phyloP scores from a whole-genome alignment of 148 eudicot species.

The Pharnaceum exiguum region DNA sequence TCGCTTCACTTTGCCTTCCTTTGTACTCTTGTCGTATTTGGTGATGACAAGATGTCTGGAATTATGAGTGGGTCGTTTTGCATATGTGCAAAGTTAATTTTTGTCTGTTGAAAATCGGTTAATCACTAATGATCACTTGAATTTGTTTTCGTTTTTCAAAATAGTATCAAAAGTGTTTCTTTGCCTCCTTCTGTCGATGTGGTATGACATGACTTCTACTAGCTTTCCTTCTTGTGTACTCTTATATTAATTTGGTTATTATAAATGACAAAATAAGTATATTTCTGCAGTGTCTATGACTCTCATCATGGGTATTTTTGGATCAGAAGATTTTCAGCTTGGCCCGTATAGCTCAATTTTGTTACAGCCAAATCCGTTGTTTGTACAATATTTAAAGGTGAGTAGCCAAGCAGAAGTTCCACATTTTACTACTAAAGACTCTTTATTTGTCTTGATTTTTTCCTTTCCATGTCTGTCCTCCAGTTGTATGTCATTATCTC shows the following conservation, averaged over 20 bases:
- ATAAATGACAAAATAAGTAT: slow-evolving; percentile 5
- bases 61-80: no score
- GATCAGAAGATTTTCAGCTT: slow-evolving; percentile 50
- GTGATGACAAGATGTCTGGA: no score
- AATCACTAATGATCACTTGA: no score
- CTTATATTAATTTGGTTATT: neutral
- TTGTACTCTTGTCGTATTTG: no score
- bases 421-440: neutral
- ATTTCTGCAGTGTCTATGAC: slow-evolving; percentile 67
- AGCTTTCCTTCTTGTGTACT: neutral
- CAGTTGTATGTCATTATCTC: neutral
- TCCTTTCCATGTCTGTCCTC: neutral
- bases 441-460: neutral
- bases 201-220: no score
- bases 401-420: neutral
- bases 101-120: no score
- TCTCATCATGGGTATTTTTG: slow-evolving; percentile 72
- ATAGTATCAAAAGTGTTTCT: no score
- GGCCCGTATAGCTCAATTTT: slow-evolving; percentile 72
- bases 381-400: slow-evolving; percentile 71
- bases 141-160: no score
- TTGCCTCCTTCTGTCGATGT: no score
- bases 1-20: no score
- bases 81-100: no score
- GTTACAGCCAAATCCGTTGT: slow-evolving; percentile 51